Percentiles rank a stretch among this genome's conserved stretches.
phyloP scores from a whole-genome alignment of 805 yeast species.

The Ogataea trehalophila region DNA sequence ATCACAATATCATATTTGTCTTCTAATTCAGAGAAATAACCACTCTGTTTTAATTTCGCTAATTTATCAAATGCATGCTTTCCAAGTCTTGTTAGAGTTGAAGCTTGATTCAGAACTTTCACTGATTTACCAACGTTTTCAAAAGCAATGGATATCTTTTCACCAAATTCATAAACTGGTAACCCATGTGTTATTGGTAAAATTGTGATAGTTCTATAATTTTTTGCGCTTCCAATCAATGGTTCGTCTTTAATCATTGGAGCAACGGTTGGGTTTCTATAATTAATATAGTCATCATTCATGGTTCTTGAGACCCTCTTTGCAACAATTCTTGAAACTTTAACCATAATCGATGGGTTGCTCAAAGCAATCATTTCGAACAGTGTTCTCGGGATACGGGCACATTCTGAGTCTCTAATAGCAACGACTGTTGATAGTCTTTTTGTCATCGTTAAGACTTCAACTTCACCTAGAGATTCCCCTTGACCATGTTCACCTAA shows the following conservation, averaged over 20 bases:
- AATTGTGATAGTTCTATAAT: slow-evolving; percentile 78
- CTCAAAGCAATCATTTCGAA: slow-evolving; percentile 81
- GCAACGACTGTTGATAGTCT: slow-evolving; percentile 72
- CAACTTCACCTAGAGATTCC: slow-evolving; percentile 91
- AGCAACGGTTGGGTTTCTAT: slow-evolving; percentile 21
- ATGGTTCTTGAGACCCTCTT: slow-evolving; percentile 32
- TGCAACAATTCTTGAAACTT: slow-evolving; percentile 85
- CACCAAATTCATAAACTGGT: slow-evolving; percentile 87
- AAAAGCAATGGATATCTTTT: slow-evolving; percentile 64
- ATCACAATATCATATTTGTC: slow-evolving; percentile 84
- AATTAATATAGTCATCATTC: slow-evolving; percentile 9
- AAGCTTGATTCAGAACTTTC: slow-evolving; percentile 76
- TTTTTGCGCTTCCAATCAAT: slow-evolving; percentile 33
- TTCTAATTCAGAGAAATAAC: slow-evolving; percentile 86
- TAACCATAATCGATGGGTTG: slow-evolving; percentile 86
- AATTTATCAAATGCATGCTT: slow-evolving; percentile 89
- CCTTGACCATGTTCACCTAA: slow-evolving; percentile 89
- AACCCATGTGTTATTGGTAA: slow-evolving; percentile 74
- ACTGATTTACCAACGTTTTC: slow-evolving; percentile 68
- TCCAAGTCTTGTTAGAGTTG: slow-evolving; percentile 76
- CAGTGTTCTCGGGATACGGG: slow-evolving; percentile 84
- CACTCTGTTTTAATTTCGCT: slow-evolving; percentile 79
- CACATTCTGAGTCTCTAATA: slow-evolving; percentile 89
- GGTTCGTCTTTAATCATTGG: slow-evolving; percentile 31
- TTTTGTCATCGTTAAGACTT: slow-evolving; percentile 76